These are phyloP conservation scores for Colletotrichum noveboracense DNA, from an alignment of 2,329 filamentous ascomycete species.

Conservation along the genomic window DNA sequence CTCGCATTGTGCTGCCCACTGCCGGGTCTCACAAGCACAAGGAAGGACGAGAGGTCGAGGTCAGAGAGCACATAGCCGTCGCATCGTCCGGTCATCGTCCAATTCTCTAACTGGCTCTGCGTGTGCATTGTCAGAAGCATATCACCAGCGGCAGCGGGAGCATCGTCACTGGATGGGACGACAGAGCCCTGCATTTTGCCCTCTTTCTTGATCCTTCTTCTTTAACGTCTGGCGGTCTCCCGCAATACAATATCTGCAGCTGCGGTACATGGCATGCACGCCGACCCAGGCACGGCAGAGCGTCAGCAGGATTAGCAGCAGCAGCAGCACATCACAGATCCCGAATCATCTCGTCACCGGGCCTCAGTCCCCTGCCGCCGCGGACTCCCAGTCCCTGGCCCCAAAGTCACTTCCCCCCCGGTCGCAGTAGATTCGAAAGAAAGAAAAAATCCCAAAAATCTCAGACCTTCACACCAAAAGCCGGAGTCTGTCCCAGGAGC, in stretches of 20 bases:
- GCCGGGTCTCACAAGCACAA: slow-evolving; percentile 6
- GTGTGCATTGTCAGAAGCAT: slow-evolving; percentile 12
- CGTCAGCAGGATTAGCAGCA: not conserved
- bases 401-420: not conserved
- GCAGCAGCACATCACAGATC: slow-evolving; percentile 3
- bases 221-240: not conserved
- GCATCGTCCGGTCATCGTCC: slow-evolving; percentile 9
- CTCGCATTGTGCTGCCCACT: slow-evolving; percentile 3
- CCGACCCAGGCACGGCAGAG: not conserved
- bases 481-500: slow-evolving; percentile 11
- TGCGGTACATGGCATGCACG: not conserved
- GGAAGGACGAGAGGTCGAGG: not conserved
- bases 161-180: slow-evolving; percentile 6
- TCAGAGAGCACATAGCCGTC: slow-evolving; percentile 14
- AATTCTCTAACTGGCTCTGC: slow-evolving; percentile 2
- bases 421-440: not conserved
- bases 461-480: not conserved
- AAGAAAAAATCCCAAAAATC: not conserved
- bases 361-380: slow-evolving; percentile 15
- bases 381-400: slow-evolving; percentile 11
- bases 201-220: not conserved
- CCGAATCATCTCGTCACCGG: slow-evolving; percentile 19
- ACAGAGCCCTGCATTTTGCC: slow-evolving; percentile 8
- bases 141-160: slow-evolving; percentile 4
- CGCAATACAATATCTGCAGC: not conserved